Evolutionary conservation across 2,329 filamentous ascomycete species (phyloP).

Genomic region (Orbilia javanica): DNA sequence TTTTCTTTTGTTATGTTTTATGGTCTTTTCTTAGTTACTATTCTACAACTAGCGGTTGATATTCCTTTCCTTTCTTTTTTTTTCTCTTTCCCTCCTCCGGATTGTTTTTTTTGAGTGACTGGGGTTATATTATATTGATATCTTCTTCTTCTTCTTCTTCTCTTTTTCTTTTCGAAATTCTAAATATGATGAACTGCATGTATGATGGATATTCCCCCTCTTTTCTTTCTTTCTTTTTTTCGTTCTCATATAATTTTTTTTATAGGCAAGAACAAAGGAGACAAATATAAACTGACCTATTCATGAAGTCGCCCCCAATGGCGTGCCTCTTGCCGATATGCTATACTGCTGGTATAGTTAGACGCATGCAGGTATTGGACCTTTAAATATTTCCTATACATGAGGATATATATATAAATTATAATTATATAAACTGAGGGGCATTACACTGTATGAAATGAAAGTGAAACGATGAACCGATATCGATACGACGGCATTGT

Average conservation of each 20-base stretch:
- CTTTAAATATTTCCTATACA: too few relatives aligned
- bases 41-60: background rate
- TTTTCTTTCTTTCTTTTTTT: slow-evolving; percentile 6
- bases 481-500: slow-evolving; percentile 7
- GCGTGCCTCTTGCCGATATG: too few relatives aligned
- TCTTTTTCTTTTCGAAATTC: background rate
- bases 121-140: background rate
- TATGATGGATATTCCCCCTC: slow-evolving; percentile 45
- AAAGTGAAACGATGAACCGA: background rate
- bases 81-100: background rate
- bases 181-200: slow-evolving; percentile 26
- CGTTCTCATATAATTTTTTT: background rate
- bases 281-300: slow-evolving; percentile 23
- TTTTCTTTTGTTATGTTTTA: background rate
- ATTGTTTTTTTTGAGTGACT: background rate
- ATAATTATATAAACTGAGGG: background rate
- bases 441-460: background rate
- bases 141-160: too few relatives aligned
- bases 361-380: too few relatives aligned
- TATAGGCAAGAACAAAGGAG: slow-evolving; percentile 36
- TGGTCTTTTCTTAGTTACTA: background rate
- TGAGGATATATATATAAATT: background rate
- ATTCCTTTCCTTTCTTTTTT: slow-evolving; percentile 10
- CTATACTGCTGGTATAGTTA: too few relatives aligned
- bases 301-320: too few relatives aligned